Base-by-base conservation (phyloP, 345 rosid species). In the Viola odorata region DNA sequence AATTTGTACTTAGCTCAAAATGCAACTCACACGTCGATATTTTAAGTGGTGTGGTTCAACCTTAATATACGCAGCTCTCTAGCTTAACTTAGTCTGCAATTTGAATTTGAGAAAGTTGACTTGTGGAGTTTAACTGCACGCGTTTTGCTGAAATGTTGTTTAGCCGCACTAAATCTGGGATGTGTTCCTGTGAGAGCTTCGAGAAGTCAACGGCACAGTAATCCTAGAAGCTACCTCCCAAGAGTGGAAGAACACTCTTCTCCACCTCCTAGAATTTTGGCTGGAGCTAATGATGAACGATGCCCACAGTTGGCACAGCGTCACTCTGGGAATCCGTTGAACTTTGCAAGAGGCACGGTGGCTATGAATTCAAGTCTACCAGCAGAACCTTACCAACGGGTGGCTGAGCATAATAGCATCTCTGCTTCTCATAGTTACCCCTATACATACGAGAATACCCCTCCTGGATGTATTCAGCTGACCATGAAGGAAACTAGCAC, bases 121-220 rank as follows among this genome's bases (percentile, higher is more conserved):
- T 7, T n/a, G 52, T 62, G 37, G 37, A 50, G n/a, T 45, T 66
- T 49, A 57, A 50, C 12, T 40, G 37, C 12, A 4, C 36, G 0
- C 41, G 32, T 38, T 68, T 38, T 51, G 58, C 39, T 41, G 23
- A 62, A 57, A 64, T 54, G 44, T 58, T 77, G 58, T 69, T 57
- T 75, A 94, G 99, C 99, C 68, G 97, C 96, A 45, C 90, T 90
- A 69, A 91, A 82, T 73, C 74, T 94, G 74, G 99, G 99, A 48
- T 94, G 99, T 66, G 66, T 86, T 75, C 88, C 91, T 0, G 96
- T 88, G 60, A 81, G 85, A 82, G 95, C 99, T 77, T 88, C 97
- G 5, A 88, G 99, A 81, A 91, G 99, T 78, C 95, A 94, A 80
- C 80, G 99, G 37, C 96, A 94, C 69, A 80, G 71, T 67, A 85